Conservation (phyloP, 2,329 filamentous ascomycete genomes). For the Penicillium thymicola region DNA sequence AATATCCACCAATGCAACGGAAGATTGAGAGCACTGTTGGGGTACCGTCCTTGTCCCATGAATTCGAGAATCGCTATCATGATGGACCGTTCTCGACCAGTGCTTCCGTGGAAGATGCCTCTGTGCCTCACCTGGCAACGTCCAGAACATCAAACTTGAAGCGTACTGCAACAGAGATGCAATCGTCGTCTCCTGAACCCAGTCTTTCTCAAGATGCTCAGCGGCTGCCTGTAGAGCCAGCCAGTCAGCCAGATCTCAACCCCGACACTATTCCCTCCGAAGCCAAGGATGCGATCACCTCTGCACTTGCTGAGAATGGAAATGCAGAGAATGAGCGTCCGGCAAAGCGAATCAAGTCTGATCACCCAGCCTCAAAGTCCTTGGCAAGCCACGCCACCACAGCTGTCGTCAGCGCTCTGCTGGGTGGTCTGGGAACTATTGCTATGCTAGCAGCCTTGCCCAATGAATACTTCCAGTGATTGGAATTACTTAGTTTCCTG, state of each 20-base stretch:
- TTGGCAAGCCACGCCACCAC: constrained; percentile 40
- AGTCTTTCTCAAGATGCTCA: constrained; percentile 26
- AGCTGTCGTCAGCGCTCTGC: constrained; percentile 39
- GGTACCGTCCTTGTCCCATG: background rate
- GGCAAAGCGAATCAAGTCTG: constrained; percentile 29
- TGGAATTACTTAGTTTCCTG: background rate
- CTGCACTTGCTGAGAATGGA: constrained; percentile 11
- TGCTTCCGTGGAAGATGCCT: background rate
- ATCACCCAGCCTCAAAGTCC: constrained; percentile 14
- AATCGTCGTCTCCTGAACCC: constrained; percentile 6
- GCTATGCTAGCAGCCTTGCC: constrained; percentile 42
- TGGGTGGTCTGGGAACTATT: constrained; percentile 43
- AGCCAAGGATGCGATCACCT: constrained; percentile 10
- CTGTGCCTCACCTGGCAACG: too few species aligned
- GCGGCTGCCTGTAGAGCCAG: constrained; percentile 12
- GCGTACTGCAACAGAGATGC: constrained; percentile 33
- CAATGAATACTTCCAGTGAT: constrained; percentile 41
- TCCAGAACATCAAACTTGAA: constrained; percentile 18
- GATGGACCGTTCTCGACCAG: constrained; percentile 22
- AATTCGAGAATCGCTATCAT: constrained; percentile 9
- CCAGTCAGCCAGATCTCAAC: constrained; percentile 14
- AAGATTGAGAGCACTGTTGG: background rate
- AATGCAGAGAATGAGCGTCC: constrained; percentile 19
- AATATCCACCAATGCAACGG: background rate
- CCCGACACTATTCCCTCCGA: constrained; percentile 8